A percentile compares a stretch with the other conserved stretches of the same genome.
Conservation (phyloP, 1,284 basidiomycete genomes). For the Wallemia ichthyophaga region DNA sequence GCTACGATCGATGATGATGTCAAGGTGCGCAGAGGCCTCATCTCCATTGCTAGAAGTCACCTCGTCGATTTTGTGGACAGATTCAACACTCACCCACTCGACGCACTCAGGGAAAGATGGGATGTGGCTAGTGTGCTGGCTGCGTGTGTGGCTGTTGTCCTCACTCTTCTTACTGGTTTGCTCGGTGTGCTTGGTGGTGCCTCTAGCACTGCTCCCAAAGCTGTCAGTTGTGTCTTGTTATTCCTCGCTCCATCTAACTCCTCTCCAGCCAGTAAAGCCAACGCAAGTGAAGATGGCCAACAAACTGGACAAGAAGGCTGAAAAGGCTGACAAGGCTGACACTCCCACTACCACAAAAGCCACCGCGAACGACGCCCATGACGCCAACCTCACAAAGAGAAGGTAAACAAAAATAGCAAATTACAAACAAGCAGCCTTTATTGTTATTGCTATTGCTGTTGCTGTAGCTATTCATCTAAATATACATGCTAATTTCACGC, state of each 20-base stretch:
- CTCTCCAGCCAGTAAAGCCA: background rate
- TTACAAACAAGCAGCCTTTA: too few species aligned
- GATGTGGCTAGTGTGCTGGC: conserved; percentile 49
- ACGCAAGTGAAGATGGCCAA: background rate
- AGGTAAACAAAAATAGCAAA: background rate
- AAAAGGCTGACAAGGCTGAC: background rate
- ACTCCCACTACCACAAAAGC: background rate
- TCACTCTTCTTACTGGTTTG: conserved; percentile 50
- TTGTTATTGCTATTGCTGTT: too few species aligned
- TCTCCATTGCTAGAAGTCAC: conserved; percentile 22
- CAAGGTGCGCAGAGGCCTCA: conserved; percentile 30
- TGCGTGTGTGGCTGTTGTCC: conserved; percentile 38
- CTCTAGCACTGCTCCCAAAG: background rate
- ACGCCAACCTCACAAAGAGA: background rate
- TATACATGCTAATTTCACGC: too few species aligned
- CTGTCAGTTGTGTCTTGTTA: background rate
- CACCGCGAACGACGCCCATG: background rate
- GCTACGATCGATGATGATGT: conserved; percentile 21
- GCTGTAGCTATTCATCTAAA: too few species aligned
- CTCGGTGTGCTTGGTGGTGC: conserved; percentile 41
- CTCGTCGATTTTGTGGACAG: conserved; percentile 38
- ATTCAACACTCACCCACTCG: conserved; percentile 36
- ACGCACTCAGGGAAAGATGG: conserved; percentile 47
- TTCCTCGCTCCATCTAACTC: background rate
- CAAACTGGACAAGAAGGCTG: background rate